These are phyloP conservation scores for Ophiocordyceps polyrhachis-furcata DNA, from an alignment of 2,329 filamentous ascomycete genomes.

Conservation along the genomic window DNA sequence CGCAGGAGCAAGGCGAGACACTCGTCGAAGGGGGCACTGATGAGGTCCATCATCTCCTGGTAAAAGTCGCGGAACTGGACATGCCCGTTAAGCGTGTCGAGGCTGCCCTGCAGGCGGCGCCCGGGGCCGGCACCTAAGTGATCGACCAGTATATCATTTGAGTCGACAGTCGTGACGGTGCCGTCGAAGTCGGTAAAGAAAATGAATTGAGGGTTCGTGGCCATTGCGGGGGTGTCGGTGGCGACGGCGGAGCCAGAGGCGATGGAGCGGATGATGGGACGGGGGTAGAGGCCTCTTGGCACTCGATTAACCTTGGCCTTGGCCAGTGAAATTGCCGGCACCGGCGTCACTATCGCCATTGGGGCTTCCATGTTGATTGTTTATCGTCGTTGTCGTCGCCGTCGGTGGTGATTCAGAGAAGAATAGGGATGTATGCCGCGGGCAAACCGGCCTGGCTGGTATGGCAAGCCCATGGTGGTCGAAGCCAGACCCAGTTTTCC, in stretches of 20 bases:
- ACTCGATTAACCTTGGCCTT: background rate
- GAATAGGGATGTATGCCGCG: background rate
- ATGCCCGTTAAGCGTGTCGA: constrained; percentile 52
- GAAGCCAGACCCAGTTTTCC: background rate
- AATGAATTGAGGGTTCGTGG: constrained; percentile 66
- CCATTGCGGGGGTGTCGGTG: constrained; percentile 35
- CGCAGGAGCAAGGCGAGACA: constrained; percentile 62
- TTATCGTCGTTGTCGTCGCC: background rate
- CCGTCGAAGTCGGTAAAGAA: constrained; percentile 99
- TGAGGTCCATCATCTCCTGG: constrained; percentile 77
- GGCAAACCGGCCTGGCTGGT: background rate
- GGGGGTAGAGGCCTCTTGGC: background rate
- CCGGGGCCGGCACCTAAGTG: constrained; percentile 68
- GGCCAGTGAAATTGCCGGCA: background rate
- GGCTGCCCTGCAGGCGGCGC: constrained; percentile 53
- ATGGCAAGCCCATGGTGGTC: background rate
- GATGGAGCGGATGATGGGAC: background rate
- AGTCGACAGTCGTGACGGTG: constrained; percentile 62
- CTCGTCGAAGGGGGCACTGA: constrained; percentile 61
- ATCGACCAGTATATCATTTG: constrained; percentile 63
- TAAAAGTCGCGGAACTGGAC: constrained; percentile 73
- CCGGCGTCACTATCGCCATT: background rate
- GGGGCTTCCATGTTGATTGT: background rate
- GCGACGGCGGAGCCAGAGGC: constrained; percentile 13
- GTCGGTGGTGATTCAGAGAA: background rate